These are phyloP conservation scores for Russula brevipes DNA, from an alignment of 768 basidiomycete genomes.

Conservation along the genomic window DNA sequence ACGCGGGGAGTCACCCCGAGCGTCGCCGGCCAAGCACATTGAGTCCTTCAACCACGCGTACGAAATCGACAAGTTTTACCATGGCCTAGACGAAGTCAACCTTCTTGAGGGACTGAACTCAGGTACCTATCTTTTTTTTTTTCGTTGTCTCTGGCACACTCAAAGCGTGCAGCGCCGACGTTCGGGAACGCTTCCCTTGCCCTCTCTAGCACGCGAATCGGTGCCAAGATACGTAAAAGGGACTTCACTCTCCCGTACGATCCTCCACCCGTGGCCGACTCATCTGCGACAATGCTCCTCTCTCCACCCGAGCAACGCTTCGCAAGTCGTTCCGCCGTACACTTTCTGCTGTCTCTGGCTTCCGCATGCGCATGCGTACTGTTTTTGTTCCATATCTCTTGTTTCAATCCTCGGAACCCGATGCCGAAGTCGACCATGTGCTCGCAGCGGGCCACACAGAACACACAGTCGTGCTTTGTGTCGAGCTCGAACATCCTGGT, in stretches of 20 bases:
- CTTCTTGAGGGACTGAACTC: slow-evolving; percentile 61
- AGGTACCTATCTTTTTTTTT: slow-evolving; percentile 35
- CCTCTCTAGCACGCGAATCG: slow-evolving; percentile 69
- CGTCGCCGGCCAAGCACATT: slow-evolving; percentile 32
- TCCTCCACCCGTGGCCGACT: slow-evolving; percentile 40
- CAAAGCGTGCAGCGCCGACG: slow-evolving; percentile 39
- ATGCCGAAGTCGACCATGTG: slow-evolving; percentile 38
- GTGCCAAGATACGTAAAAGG: slow-evolving; percentile 58
- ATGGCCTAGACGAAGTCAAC: slow-evolving; percentile 63
- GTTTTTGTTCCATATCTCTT: slow-evolving; percentile 85
- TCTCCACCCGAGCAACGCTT: slow-evolving; percentile 53
- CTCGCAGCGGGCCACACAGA: slow-evolving; percentile 71
- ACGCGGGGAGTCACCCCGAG: slow-evolving; percentile 32
- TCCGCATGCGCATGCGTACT: slow-evolving; percentile 90
- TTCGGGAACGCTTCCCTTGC: slow-evolving; percentile 38
- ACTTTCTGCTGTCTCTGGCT: slow-evolving; percentile 72
- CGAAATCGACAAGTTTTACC: slow-evolving; percentile 37
- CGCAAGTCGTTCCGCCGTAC: slow-evolving; percentile 84
- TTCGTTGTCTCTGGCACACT: slow-evolving; percentile 8
- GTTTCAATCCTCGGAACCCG: slow-evolving; percentile 36
- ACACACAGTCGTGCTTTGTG: slow-evolving; percentile 81
- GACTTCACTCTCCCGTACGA: slow-evolving; percentile 54
- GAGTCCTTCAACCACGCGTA: slow-evolving; percentile 29
- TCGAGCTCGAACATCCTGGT: slow-evolving; percentile 83
- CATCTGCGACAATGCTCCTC: slow-evolving; percentile 22